Conservation (phyloP, 306 rosid species). For the Quercus mongolica region DNA sequence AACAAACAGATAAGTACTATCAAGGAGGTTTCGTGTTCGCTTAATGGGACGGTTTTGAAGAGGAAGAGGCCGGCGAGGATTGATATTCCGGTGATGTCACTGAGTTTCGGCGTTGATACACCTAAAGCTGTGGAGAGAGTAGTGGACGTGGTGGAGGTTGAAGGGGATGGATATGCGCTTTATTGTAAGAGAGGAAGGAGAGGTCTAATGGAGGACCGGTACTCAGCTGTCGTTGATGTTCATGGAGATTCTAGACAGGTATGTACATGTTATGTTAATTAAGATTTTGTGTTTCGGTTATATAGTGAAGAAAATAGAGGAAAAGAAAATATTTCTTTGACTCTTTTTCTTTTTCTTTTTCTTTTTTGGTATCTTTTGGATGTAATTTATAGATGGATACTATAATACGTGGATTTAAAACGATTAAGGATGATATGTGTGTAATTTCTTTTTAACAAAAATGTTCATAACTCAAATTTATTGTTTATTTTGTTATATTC, state of each 20-base stretch:
- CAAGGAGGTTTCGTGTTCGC: conserved; percentile 1
- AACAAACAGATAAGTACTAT: neutral
- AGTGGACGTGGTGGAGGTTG: conserved; percentile 40
- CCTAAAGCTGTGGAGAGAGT: conserved; percentile 14
- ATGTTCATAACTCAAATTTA: too few relatives aligned
- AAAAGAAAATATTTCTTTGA: neutral
- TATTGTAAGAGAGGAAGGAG: conserved; percentile 52
- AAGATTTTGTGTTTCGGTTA: neutral
- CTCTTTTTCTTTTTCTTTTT: too few relatives aligned
- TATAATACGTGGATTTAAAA: too few relatives aligned
- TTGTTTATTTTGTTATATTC: too few relatives aligned
- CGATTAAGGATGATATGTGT: too few relatives aligned
- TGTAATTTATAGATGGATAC: too few relatives aligned
- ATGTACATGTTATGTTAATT: neutral
- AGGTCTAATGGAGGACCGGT: conserved; percentile 45
- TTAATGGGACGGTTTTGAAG: conserved; percentile 26
- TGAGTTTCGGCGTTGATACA: conserved; percentile 22
- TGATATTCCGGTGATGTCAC: conserved; percentile 17
- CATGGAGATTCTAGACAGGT: conserved; percentile 43
- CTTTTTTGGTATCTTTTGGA: too few relatives aligned
- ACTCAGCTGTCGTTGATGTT: conserved; percentile 36
- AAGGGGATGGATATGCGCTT: conserved; percentile 43
- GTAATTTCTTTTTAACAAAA: too few relatives aligned
- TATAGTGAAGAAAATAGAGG: neutral
- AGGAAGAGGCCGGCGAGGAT: conserved; percentile 49